A percentile compares a stretch with the other conserved stretches of the same genome.
Evolutionary conservation across 2,329 filamentous ascomycete species (phyloP).

Genomic region (Pseudogymnoascus sp.): DNA sequence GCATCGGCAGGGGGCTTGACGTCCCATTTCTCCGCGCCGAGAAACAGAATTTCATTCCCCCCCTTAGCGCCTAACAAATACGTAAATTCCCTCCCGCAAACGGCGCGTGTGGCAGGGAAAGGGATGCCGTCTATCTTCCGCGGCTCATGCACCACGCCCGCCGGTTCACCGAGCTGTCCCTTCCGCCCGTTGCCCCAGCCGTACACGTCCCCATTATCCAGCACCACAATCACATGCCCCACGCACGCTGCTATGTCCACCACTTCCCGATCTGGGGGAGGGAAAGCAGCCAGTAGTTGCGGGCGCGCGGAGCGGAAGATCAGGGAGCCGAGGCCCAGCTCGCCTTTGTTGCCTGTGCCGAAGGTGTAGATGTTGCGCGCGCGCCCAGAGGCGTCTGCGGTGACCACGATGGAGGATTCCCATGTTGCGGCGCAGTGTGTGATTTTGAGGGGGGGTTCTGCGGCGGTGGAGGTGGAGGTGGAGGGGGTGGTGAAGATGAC

Average conservation of each 20-base stretch:
- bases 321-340: conserved; percentile 56
- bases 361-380: conserved; percentile 50
- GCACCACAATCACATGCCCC: conserved; percentile 66
- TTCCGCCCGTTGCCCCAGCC: conserved; percentile 87
- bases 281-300: conserved; percentile 52
- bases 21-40: conserved; percentile 70
- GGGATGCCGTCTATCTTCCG: conserved; percentile 47
- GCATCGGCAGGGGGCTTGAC: conserved; percentile 51
- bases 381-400: conserved; percentile 35
- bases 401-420: conserved; percentile 61
- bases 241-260: conserved; percentile 64
- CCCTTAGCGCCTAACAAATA: conserved; percentile 51
- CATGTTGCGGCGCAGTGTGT: conserved; percentile 63
- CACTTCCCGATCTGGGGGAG: conserved; percentile 50
- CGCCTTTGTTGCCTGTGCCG: conserved; percentile 62
- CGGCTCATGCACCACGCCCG: conserved; percentile 48
- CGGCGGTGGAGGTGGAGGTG: conserved; percentile 12
- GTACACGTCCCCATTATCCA: conserved; percentile 68
- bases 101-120: conserved; percentile 59
- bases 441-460: conserved; percentile 10
- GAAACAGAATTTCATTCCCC: conserved; percentile 52
- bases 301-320: conserved; percentile 42
- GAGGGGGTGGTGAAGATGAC: conserved; percentile 13
- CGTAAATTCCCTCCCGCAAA: conserved; percentile 82
- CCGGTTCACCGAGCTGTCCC: conserved; percentile 64